Conservation (phyloP, 2,329 filamentous ascomycete species). For the Claviceps digitariae region DNA sequence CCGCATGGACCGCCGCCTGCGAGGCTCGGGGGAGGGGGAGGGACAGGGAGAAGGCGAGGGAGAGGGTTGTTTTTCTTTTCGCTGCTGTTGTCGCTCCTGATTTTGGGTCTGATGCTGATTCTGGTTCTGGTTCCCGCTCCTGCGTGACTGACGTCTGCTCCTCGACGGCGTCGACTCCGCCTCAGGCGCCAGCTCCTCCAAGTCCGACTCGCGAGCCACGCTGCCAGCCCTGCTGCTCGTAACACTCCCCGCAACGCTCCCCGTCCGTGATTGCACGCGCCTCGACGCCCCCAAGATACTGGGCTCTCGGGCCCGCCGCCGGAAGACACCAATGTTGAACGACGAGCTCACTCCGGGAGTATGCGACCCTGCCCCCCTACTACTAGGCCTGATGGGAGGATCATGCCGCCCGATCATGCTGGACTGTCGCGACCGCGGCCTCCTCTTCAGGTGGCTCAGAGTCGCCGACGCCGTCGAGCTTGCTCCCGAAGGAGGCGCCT, state of each 20-base stretch:
- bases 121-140: slow-evolving; percentile 11
- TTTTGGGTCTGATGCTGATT: neutral
- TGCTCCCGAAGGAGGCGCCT: slow-evolving; percentile 25
- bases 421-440: slow-evolving; percentile 31
- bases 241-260: slow-evolving; percentile 3
- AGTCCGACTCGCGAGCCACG: slow-evolving; percentile 19
- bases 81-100: too few species aligned
- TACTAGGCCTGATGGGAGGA: slow-evolving; percentile 38
- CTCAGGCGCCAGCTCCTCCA: slow-evolving; percentile 35
- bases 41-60: neutral
- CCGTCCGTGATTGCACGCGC: slow-evolving; percentile 23
- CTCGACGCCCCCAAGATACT: slow-evolving; percentile 45
- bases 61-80: slow-evolving; percentile 10
- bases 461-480: slow-evolving; percentile 33
- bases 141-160: slow-evolving; percentile 23
- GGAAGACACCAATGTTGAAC: slow-evolving; percentile 45
- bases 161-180: slow-evolving; percentile 56
- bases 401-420: slow-evolving; percentile 38
- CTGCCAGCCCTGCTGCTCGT: slow-evolving; percentile 9
- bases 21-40: neutral
- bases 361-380: slow-evolving; percentile 32
- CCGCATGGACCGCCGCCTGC: slow-evolving; percentile 24
- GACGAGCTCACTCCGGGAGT: slow-evolving; percentile 35
- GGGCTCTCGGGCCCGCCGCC: slow-evolving; percentile 42
- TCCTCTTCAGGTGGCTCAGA: slow-evolving; percentile 28